Conservation (phyloP, 2,329 filamentous ascomycete species). For the Paraphoma chrysanthemicola region DNA sequence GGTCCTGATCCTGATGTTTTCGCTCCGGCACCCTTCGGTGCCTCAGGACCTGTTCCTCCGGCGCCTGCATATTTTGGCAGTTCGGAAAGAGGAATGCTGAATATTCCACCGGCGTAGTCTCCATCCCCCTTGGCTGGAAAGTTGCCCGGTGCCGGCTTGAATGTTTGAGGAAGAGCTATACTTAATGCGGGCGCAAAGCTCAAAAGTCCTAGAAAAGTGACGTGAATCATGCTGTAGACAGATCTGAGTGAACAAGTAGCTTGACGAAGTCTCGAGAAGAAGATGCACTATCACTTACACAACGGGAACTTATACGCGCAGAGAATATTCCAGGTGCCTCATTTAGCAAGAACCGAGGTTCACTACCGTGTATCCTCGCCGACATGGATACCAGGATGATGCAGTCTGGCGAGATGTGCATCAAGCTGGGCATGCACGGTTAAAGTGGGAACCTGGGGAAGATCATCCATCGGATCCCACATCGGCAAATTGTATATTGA, state of each 20-base stretch:
- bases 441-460: background rate
- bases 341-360: background rate
- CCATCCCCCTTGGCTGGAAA: slow-evolving; percentile 28
- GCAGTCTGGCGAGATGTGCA: background rate
- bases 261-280: background rate
- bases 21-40: slow-evolving; percentile 12
- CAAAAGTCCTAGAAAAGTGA: slow-evolving; percentile 4
- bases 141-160: slow-evolving; percentile 19
- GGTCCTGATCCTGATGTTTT: slow-evolving; percentile 28
- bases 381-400: background rate
- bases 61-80: slow-evolving; percentile 17
- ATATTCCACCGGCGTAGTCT: slow-evolving; percentile 29
- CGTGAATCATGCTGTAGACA: slow-evolving; percentile 1
- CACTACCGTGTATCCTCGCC: background rate
- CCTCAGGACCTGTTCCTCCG: slow-evolving; percentile 12
- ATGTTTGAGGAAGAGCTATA: slow-evolving; percentile 8
- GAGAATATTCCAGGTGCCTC: background rate
- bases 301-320: background rate
- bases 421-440: background rate
- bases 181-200: slow-evolving; percentile 1
- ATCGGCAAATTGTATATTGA: slow-evolving; percentile 5
- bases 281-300: background rate
- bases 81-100: slow-evolving; percentile 26
- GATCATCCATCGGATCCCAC: background rate
- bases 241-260: background rate